A percentile compares a stretch with the other conserved stretches of the same genome.
Conservation (phyloP, 371 early-diverging fungal species). For the Saksenaea oblongispora region DNA sequence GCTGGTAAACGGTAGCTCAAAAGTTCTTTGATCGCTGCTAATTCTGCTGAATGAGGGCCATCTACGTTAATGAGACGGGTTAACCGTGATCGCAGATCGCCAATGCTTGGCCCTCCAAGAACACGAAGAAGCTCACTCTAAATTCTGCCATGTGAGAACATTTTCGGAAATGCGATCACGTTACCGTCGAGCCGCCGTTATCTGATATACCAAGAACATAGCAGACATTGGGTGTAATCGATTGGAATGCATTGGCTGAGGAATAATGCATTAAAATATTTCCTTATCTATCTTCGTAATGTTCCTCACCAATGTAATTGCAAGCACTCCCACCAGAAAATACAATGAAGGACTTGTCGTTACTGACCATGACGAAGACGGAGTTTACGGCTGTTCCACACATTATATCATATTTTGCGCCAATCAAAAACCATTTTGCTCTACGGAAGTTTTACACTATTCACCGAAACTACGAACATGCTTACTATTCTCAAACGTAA, state of each 20-base stretch:
- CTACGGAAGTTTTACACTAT: too few species aligned
- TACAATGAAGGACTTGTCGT: conserved; percentile 45
- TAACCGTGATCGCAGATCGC: conserved; percentile 65
- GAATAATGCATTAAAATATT: neutral
- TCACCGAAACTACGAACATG: too few species aligned
- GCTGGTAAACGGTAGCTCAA: conserved; percentile 66
- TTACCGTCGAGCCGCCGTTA: conserved; percentile 68
- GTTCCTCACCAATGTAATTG: conserved; percentile 50
- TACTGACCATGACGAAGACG: neutral
- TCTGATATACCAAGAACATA: conserved; percentile 76
- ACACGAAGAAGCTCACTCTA: conserved; percentile 65
- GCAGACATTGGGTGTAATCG: conserved; percentile 59
- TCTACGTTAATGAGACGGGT: conserved; percentile 60
- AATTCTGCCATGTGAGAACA: neutral
- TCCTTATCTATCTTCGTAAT: neutral
- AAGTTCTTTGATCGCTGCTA: conserved; percentile 63
- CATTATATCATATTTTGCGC: too few species aligned
- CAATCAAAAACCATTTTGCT: too few species aligned
- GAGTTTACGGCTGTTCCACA: neutral
- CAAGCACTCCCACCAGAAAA: conserved; percentile 78
- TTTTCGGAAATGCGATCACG: neutral
- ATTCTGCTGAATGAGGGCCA: conserved; percentile 28
- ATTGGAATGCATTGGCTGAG: conserved; percentile 49
- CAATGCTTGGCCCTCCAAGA: conserved; percentile 73
- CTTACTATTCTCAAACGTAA: too few species aligned